Evolutionary conservation across 805 yeast genomes (phyloP).

Genomic region (Candida peoriensis): DNA sequence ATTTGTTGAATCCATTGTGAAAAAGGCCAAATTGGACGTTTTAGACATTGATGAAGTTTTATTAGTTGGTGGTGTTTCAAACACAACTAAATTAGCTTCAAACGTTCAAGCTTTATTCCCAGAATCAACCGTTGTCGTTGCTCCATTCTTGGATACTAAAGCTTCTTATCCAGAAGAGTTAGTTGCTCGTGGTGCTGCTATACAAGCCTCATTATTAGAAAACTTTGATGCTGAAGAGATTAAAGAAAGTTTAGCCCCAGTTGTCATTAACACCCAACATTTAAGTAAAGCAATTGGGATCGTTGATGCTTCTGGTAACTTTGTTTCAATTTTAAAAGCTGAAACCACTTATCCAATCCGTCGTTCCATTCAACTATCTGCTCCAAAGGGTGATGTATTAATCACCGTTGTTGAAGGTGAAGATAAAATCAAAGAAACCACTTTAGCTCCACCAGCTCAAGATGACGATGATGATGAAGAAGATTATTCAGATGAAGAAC

Average conservation of each 20-base stretch:
- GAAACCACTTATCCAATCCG: constrained; percentile 92
- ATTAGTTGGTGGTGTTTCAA: constrained; percentile 89
- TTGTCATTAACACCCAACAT: constrained; percentile 86
- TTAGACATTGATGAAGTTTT: constrained; percentile 88
- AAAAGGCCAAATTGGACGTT: constrained; percentile 78
- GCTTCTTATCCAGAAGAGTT: constrained; percentile 86
- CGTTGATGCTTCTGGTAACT: constrained; percentile 64
- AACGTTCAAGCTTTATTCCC: constrained; percentile 76
- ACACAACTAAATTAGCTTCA: constrained; percentile 84
- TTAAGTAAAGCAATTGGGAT: constrained; percentile 80
- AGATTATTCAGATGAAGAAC: constrained; percentile 74
- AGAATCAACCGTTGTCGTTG: constrained; percentile 63
- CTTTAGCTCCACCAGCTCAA: constrained; percentile 57
- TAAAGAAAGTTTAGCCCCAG: constrained; percentile 74
- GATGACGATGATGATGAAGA: constrained; percentile 48
- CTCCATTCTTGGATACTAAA: constrained; percentile 75
- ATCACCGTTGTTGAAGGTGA: constrained; percentile 82
- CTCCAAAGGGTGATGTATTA: constrained; percentile 54
- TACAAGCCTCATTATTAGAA: constrained; percentile 85
- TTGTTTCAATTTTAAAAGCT: constrained; percentile 66
- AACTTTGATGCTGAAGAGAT: constrained; percentile 80
- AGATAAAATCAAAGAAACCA: constrained; percentile 76
- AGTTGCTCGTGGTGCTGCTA: constrained; percentile 90
- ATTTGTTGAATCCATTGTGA: constrained; percentile 69
- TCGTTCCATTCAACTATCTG: constrained; percentile 61